Evolutionary conservation across 2,329 filamentous ascomycete species (phyloP).

Genomic region (Didymella pinodella): DNA sequence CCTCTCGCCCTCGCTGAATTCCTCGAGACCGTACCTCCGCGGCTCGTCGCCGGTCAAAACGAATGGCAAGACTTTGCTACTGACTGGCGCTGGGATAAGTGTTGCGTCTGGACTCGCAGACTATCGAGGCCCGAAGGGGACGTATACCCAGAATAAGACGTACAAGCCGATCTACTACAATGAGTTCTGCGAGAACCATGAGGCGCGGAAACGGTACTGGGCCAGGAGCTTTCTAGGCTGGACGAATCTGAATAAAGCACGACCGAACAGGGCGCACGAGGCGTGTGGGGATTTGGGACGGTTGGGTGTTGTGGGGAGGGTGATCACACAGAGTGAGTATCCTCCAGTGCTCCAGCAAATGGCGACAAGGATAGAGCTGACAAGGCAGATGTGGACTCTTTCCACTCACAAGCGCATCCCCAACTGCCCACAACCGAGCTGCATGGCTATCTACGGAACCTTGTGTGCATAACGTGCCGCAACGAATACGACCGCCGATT

Average conservation of each 20-base stretch:
- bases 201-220: conserved; percentile 92
- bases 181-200: conserved; percentile 84
- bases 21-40: conserved; percentile 18
- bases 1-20: conserved; percentile 60
- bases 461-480: conserved; percentile 81
- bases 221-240: conserved; percentile 93
- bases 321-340: conserved; percentile 82
- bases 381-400: conserved; percentile 80
- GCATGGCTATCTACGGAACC: conserved; percentile 85
- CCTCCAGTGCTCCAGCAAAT: background rate
- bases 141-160: conserved; percentile 88
- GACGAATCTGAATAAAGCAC: conserved; percentile 80
- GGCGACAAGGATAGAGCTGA: background rate
- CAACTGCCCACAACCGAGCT: conserved; percentile 79
- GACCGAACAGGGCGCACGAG: conserved; percentile 80
- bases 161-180: conserved; percentile 93
- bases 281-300: conserved; percentile 76
- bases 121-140: conserved; percentile 88
- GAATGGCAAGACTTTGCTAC: conserved; percentile 67
- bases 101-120: conserved; percentile 93
- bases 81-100: conserved; percentile 89
- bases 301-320: conserved; percentile 74
- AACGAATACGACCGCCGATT: conserved; percentile 72
- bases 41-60: conserved; percentile 24
- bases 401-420: conserved; percentile 82